Base-by-base conservation (phyloP, 352 stramenopile genomes). In the Blastocystis sp. region DNA sequence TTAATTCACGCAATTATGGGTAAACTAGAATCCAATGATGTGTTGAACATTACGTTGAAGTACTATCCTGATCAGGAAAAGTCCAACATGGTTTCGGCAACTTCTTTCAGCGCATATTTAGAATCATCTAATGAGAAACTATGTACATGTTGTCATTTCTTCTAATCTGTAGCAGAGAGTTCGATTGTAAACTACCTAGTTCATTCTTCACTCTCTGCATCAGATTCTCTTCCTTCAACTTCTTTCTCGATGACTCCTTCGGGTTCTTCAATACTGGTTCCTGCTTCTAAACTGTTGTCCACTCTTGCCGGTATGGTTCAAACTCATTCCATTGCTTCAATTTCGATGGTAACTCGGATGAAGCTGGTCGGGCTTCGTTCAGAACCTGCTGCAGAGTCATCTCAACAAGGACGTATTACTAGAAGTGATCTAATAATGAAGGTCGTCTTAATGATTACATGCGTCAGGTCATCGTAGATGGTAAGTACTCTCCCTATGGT, bases 391-490 rank as follows among this genome's bases (percentile, higher is more conserved):
- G 2, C 27, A 32, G 54, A 61, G 54, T 3, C 3, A 32, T 32
- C 54, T n/a, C 2, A 14, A 12, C 19, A 14, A 7, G 54, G 54
- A n/a, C 65, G 65, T 77, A 54, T 2, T 21, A 9, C 0, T 46
- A 16, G 49, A 29, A 21, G 19, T 63, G 0, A 19, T 14, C 37
- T 9, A 24, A 16, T 27, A 27, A 32, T n/a, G 42, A 29, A 81
- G 71, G 71, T 39, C 71, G 49, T 16, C 71, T 81, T 3, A 81
- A 81, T 37, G 71, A 52, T 2, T 61, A 43, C 21, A 65, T 65
- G 71, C 71, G 71, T 66, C 49, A 63, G 27, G 24, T 39, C 43
- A 65, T 81, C 11, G 52, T 21, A 0, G 49, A 63, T 42, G 71
- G 71, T 24, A 1, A 63, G 27, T 66, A 27, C 49, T n/a, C 11